These are phyloP conservation scores for Silene coronaria DNA, from an alignment of 179 eudicot genomes.

Conservation along the genomic window DNA sequence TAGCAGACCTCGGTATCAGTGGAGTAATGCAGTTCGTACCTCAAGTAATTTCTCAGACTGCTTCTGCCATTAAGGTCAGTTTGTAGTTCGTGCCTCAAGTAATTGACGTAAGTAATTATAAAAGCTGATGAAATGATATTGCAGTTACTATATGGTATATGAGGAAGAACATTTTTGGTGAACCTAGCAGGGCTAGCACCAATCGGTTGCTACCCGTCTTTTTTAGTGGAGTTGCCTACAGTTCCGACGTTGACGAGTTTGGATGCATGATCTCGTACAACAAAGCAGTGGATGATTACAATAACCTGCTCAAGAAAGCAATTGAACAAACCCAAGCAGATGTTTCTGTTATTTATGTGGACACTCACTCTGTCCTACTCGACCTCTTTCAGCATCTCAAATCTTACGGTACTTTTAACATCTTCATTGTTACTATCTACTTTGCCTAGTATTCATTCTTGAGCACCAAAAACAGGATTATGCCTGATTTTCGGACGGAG, in stretches of 20 bases:
- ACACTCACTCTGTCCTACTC: constrained; percentile 59
- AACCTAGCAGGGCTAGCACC: constrained; percentile 91
- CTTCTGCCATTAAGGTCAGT: constrained; percentile 57
- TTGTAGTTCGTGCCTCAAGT: background rate
- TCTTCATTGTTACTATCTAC: background rate
- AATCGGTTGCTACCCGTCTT: constrained; percentile 77
- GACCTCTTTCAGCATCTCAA: constrained; percentile 74
- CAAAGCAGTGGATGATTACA: constrained; percentile 62
- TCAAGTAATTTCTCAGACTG: constrained; percentile 63
- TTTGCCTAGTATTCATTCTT: background rate
- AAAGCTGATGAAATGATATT: background rate
- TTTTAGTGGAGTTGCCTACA: constrained; percentile 52
- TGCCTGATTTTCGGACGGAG: too few species aligned
- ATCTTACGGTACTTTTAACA: constrained; percentile 47
- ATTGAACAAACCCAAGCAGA: constrained; percentile 33
- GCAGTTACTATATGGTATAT: constrained; percentile 58
- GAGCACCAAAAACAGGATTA: background rate
- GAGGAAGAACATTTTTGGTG: constrained; percentile 67
- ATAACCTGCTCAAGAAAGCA: constrained; percentile 52
- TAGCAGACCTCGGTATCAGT: constrained; percentile 43
- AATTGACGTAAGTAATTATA: too few species aligned
- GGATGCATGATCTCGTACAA: constrained; percentile 77
- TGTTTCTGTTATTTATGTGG: constrained; percentile 52
- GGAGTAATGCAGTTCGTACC: constrained; percentile 66
- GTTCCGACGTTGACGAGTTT: constrained; percentile 50